Percentiles rank a stretch among this genome's conserved stretches.
phyloP scores from a whole-genome alignment of 202 grass and related monocot genomes.

The Miscanthus sacchariflorus region DNA sequence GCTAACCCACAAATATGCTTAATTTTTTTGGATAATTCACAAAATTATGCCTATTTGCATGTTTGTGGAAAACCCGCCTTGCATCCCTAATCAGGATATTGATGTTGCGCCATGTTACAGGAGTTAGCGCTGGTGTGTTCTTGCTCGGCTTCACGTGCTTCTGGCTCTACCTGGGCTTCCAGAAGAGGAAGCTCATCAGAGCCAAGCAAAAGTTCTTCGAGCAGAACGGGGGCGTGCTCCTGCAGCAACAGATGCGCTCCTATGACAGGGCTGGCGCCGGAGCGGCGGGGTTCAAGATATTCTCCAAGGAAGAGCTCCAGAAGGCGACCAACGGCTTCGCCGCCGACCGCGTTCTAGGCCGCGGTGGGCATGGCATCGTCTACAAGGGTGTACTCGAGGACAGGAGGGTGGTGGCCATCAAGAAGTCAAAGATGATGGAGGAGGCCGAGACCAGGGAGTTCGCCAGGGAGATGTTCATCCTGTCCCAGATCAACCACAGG shows the following conservation, averaged over 20 bases:
- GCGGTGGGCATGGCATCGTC: constrained; percentile 67
- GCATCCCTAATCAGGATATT: too few species aligned
- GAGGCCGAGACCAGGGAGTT: constrained; percentile 61
- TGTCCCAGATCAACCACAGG: constrained; percentile 83
- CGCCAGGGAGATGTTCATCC: constrained; percentile 69
- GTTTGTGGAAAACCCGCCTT: too few species aligned
- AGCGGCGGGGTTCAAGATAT: constrained; percentile 60
- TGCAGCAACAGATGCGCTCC: constrained; percentile 65
- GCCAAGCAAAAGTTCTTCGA: constrained; percentile 67
- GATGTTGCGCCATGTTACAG: constrained; percentile 30
- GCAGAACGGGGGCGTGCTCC: constrained; percentile 70
- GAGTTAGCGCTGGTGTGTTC: constrained; percentile 58
- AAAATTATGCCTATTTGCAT: too few species aligned
- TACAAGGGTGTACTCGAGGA: constrained; percentile 69
- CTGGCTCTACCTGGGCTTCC: constrained; percentile 57
- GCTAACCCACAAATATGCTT: too few species aligned
- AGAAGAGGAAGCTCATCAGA: constrained; percentile 70
- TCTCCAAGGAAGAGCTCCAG: constrained; percentile 66
- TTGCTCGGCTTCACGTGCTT: constrained; percentile 49
- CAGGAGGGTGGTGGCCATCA: constrained; percentile 58
- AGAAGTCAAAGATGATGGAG: constrained; percentile 74
- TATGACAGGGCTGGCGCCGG: background rate
- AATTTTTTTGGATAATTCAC: too few species aligned
- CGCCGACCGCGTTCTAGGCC: constrained; percentile 49
- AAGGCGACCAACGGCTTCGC: constrained; percentile 64